Evolutionary conservation across 164 flowering plant species (phyloP).

Genomic region (Vitis rotundifolia): DNA sequence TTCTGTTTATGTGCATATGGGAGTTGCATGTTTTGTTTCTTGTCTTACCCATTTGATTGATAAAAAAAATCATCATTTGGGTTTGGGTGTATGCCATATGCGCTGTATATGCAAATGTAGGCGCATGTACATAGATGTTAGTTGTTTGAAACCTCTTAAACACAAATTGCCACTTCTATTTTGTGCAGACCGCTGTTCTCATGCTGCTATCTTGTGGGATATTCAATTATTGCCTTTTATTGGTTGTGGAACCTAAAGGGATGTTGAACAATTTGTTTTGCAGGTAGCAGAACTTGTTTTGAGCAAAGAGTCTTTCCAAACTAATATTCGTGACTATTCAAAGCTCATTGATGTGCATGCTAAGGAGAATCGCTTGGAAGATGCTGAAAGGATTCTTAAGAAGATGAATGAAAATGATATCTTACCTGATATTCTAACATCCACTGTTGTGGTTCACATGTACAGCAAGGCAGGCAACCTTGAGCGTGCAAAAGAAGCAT

Average conservation of each 20-base stretch:
- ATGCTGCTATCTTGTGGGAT: too few relatives aligned
- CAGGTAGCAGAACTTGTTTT: conserved; percentile 78
- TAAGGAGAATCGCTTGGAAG: conserved; percentile 55
- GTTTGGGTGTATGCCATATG: too few relatives aligned
- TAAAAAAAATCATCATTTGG: too few relatives aligned
- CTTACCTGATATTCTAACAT: conserved; percentile 55
- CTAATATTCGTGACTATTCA: conserved; percentile 70
- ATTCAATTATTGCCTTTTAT: too few relatives aligned
- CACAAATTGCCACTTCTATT: too few relatives aligned
- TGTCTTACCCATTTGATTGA: too few relatives aligned
- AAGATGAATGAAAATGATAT: conserved; percentile 83
- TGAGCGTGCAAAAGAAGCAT: conserved; percentile 64
- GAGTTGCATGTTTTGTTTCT: too few relatives aligned
- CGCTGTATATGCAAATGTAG: too few relatives aligned
- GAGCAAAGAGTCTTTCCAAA: conserved; percentile 61
- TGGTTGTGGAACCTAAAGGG: not conserved
- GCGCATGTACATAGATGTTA: too few relatives aligned
- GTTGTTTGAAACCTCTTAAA: too few relatives aligned
- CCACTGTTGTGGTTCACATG: conserved; percentile 63
- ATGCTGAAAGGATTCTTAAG: conserved; percentile 75
- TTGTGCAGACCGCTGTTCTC: too few relatives aligned
- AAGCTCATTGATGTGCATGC: conserved; percentile 76
- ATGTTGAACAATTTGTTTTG: conserved; percentile 8
- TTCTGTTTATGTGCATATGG: too few relatives aligned
- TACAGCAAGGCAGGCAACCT: conserved; percentile 72